These are phyloP conservation scores for Chrysanthemum lavandulifolium DNA, from an alignment of 129 eudicot genomes.

Conservation along the genomic window DNA sequence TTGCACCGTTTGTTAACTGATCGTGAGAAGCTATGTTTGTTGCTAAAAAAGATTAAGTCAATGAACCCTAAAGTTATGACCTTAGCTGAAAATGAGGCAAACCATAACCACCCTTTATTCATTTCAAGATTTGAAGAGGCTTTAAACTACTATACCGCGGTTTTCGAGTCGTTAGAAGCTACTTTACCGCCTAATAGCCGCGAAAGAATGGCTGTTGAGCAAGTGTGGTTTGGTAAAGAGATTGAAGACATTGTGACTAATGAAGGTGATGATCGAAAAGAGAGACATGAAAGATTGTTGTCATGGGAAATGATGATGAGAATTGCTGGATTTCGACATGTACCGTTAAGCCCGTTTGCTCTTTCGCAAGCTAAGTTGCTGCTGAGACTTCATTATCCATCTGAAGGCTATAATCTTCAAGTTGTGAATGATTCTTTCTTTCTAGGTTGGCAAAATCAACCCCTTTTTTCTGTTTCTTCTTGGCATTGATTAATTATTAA, in stretches of 20 bases:
- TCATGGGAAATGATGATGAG: conserved; percentile 75
- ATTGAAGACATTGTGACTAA: conserved; percentile 52
- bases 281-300: conserved; percentile 59
- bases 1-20: conserved; percentile 62
- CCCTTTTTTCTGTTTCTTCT: conserved; percentile 83
- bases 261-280: conserved; percentile 54
- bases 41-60: conserved; percentile 52
- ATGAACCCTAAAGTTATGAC: conserved; percentile 68
- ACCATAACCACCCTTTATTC: conserved; percentile 56
- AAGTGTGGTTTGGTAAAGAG: conserved; percentile 81
- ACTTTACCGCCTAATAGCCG: conserved; percentile 75
- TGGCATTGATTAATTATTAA: conserved; percentile 46
- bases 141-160: conserved; percentile 58
- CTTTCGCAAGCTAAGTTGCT: conserved; percentile 77
- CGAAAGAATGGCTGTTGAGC: conserved; percentile 65
- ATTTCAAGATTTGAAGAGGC: conserved; percentile 58
- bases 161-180: conserved; percentile 81
- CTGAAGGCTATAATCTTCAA: conserved; percentile 72
- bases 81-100: conserved; percentile 65
- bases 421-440: conserved; percentile 55
- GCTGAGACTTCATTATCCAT: conserved; percentile 86
- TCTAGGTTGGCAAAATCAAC: conserved; percentile 86
- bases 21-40: conserved; percentile 39
- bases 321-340: conserved; percentile 47
- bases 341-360: conserved; percentile 64